Base-by-base conservation (phyloP, 31 red algal species). In the Endocladia muricata region DNA sequence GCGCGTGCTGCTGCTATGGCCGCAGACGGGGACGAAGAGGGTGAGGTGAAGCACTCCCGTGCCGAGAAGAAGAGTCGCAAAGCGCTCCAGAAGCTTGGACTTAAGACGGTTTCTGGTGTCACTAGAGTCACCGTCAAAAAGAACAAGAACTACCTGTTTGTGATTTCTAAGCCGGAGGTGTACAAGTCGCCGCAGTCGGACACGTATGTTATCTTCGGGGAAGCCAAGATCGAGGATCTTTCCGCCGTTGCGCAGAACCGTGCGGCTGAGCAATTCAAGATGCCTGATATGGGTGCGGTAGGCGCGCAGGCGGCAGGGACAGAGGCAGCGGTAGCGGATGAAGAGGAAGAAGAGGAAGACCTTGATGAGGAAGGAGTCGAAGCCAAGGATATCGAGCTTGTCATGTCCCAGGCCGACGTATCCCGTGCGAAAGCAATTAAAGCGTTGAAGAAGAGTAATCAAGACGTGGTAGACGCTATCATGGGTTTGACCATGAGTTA, bases 391-490 rank as follows among this genome's bases (percentile, higher is more conserved):
- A 93, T 99, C 63, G 96, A 99, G 52, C 62, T 99, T 23, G 96
- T 99, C 41, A 91, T 99, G 78, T 89, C 90, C 31, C 96, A 99
- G 44, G 93, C 92, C 22, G 88, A 95, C 67, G 88, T 92, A 0
- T 83, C 88, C 13, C 88, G 96, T 22, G 89, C 92, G 17, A 92
- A 95, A 70, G 96, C 93, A 29, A 82, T 95, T 38, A 92, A 92
- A 47, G 96, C 96, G 9, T 77, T 99, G 21, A 88, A 85, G 78
- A 94, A 96, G 52, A 94, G 88, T 74, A 79, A 94, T 59, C 85
- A 91, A 38, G 96, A 99, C 58, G 86, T 99, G 44, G 96, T 99
- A 38, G 91, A 99, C 67, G 92, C 96, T 28, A 99, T 99, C 51
- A 92, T 99, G 89, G 92, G 82, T 31, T 51, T 99, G 47, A 96